Evolutionary conservation across 2,329 filamentous ascomycete genomes (phyloP), one percentile per base, ranked within the genome.

Genomic region (Drechslerella dactyloides): DNA sequence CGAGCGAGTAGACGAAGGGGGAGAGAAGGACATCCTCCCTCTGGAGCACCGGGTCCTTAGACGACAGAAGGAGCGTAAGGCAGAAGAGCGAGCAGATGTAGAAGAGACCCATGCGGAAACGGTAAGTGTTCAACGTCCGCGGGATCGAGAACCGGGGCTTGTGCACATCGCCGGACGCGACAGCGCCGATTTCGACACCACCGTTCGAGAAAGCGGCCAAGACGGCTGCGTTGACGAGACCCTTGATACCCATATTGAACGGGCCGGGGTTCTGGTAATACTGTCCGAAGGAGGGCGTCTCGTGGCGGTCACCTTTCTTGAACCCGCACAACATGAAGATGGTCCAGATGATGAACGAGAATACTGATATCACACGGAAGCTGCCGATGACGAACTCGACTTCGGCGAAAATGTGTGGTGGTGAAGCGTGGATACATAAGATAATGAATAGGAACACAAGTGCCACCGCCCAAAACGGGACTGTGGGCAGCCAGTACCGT

Each of bases 61-160:
- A 65, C 13, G 55, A 53, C 23, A 66, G 42, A 17, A 73, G 61
- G 23, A 65, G 62, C n/a, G 62, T 59, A 21, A 73, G 51, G 42
- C 62, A 66, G 55, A 73, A 66, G 8, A 73, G 56, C 15, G 69
- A 65, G 21, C 55, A 44, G 37, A 73, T 65, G 51, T 73, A 73
- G 61, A 73, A 73, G 51, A 73, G 62, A 66, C 24, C 40, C 69
- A 73, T 73, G 44, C 69, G 69, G 69, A 73, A 73, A 44, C 60
- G 61, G 35, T 61, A 73, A n/a, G 69, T 73, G 61, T 73, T 73
- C 50, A 73, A 57, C 15, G 61, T 66, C 56, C 69, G 48, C 1
- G 69, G 69, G 37, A 66, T 65, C 11, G 62, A 66, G 35, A 73
- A 73, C 8, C 69, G 69, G 27, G 69, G 69, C 61, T 65, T 73